Evolutionary conservation across 169 alveolate species (phyloP).

Genomic region (Eimeria acervulina): DNA sequence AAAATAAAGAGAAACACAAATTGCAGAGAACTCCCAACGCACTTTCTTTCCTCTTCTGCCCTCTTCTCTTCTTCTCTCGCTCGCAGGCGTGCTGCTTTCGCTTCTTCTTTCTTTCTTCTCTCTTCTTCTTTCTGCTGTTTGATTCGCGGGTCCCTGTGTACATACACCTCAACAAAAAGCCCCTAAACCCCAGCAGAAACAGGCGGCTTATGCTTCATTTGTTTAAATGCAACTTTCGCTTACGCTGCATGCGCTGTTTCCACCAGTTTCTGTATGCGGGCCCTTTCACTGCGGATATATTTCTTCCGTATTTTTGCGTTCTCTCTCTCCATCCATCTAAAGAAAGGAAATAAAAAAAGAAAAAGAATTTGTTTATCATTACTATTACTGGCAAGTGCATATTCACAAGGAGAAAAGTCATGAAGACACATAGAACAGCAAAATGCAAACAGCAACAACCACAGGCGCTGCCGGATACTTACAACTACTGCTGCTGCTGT

Average conservation of each 20-base stretch:
- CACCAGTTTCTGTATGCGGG: constrained; percentile 91
- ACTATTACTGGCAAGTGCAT: too few species aligned
- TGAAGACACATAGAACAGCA: too few species aligned
- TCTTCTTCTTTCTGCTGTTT: constrained; percentile 72
- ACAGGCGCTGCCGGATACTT: background rate
- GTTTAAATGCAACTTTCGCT: background rate
- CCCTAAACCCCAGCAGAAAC: background rate
- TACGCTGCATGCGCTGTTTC: constrained; percentile 88
- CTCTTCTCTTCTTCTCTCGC: constrained; percentile 61
- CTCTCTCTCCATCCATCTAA: constrained; percentile 93
- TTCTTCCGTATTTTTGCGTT: constrained; percentile 91
- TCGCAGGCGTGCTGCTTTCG: constrained; percentile 69
- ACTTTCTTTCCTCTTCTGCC: constrained; percentile 62
- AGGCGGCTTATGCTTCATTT: background rate
- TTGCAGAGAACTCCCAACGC: background rate
- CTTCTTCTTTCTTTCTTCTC: constrained; percentile 78
- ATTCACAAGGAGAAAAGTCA: background rate
- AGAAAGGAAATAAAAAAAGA: background rate
- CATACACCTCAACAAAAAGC: background rate
- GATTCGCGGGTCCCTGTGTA: constrained; percentile 80
- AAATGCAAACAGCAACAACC: too few species aligned
- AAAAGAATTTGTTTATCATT: background rate
- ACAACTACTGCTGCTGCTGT: background rate
- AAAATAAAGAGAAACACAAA: background rate
- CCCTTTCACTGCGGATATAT: constrained; percentile 89